Percentiles rank a stretch among this genome's conserved stretches.
Evolutionary conservation across 176 grass and related monocot species (phyloP).

Genomic region (Aegilops bicornis): DNA sequence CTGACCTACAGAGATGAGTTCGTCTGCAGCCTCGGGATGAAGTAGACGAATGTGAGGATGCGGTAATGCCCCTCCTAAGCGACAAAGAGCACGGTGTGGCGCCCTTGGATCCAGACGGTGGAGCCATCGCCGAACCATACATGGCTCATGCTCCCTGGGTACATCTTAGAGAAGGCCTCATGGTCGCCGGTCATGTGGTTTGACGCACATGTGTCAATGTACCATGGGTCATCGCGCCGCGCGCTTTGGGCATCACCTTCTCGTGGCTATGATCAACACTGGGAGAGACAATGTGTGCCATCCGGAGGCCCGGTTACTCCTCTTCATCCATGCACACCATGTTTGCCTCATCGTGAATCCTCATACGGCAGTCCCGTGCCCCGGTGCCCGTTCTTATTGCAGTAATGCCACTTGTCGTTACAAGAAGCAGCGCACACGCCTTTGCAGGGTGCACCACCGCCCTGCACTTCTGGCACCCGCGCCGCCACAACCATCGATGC

Average conservation of each 20-base stretch:
- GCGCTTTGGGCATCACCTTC: too few relatives aligned
- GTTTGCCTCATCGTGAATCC: too few relatives aligned
- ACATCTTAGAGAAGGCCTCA: background rate
- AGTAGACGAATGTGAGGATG: accelerated
- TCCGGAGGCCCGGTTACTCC: too few relatives aligned
- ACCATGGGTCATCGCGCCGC: background rate
- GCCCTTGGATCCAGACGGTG: background rate
- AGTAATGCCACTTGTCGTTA: background rate
- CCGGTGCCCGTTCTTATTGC: background rate
- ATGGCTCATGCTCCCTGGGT: too few relatives aligned
- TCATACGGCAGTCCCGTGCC: too few relatives aligned
- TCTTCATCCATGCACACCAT: too few relatives aligned
- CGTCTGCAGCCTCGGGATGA: background rate
- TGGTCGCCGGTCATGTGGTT: background rate
- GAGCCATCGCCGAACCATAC: too few relatives aligned
- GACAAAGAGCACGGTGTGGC: background rate
- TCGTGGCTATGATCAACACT: too few relatives aligned
- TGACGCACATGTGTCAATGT: background rate
- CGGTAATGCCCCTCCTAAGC: background rate
- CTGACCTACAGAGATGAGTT: background rate
- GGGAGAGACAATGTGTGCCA: too few relatives aligned
- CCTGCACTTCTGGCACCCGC: background rate
- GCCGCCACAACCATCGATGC: too few relatives aligned
- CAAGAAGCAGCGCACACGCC: too few relatives aligned
- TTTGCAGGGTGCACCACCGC: too few relatives aligned